Base-by-base conservation (phyloP, 352 stramenopile species). In the Globisporangium nunn region DNA sequence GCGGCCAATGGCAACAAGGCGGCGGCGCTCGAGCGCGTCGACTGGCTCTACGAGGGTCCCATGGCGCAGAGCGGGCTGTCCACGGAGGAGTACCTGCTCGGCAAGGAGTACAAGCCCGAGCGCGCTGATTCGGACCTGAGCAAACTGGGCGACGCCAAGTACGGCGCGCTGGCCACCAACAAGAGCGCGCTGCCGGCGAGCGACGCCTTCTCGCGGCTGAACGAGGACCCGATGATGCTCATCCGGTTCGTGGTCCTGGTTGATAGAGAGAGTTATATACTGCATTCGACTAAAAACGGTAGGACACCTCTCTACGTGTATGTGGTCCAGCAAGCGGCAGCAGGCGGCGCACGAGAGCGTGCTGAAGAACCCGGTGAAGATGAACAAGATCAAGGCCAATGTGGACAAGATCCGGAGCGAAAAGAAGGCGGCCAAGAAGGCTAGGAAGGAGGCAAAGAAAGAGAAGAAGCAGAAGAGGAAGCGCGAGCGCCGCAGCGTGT, bases 1-100 rank as follows among this genome's bases (percentile, higher is more conserved):
- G 93, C 85, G 0, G 66, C 79, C 1, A 70, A 87, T n/a, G 87
- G 85, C 50, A 69, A 95, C 71, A 90, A 96, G 76, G 64, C 74
- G 28, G 73, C 82, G 58, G 55, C 77, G 5, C 59, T 88, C n/a
- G 93, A 95, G 68, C 81, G 85, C 6, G 61, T 98, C 5, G 87
- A 98, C 66, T 99, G 95, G 95, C 98, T 99, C 91, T 99, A 98
- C 63, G 88, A 98, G 71, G 91, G 85, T 0, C 88, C 90, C n/a
- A 92, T 90, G 61, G 84, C 81, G 30, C 73, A 74, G 56, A 65
- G 62, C 44, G 71, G 82, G 43, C 81, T 78, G 55, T 88, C 73
- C 17, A 68, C 72, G 61, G 92, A 98, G 56, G 89, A 97, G 15
- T 98, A 95, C 68, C 69, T 98, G 50, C 61, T 98, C 43, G 94